Evolutionary conservation across 2,329 filamentous ascomycete genomes (phyloP), one percentile per base, ranked within the genome.

Genomic region (Colletotrichum somersetense): DNA sequence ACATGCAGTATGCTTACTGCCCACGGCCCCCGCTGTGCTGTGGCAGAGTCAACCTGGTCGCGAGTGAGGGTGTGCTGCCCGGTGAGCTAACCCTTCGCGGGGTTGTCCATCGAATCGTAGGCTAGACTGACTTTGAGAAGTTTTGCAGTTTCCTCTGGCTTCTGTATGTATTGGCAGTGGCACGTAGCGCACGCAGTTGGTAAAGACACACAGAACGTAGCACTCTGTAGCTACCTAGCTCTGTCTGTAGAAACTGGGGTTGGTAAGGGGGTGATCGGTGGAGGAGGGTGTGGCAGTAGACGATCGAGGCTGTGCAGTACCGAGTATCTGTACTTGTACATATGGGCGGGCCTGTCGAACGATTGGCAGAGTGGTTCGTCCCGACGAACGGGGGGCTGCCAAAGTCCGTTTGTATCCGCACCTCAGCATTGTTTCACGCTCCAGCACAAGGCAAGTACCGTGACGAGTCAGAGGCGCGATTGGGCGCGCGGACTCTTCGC

Each of bases 361-460:
- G 42, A 44, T 44, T 44, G 42, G 18, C 23, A 46, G 46, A 38
- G 59, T n/a, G 44, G 70, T 72, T 72, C 70, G 38, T 72, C 70
- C 57, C 58, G 53, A 62, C 46, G 14, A 46, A 30, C 42, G 40
- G 35, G 48, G 62, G 44, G 50, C 2, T 56, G 55, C 23, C 55
- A 26, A 23, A 50, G 16, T 35, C 2, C 12, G 14, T 16, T 20
- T 53, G 67, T 71, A 67, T 26, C 38, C 33, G 23, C 16, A 66
- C 18, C 42, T 14, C 4, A 3, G 62, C 71, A 53, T 66, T 52
- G 62, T 71, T 73, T 72, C 70, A 72, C 59, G 44, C 58, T 33
- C 58, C 46, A 53, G 46, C 33, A 48, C 20, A 11, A 3, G 7
- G 6, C 42, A 44, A n/a, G 44, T 48, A 44, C 38, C 20, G 7